A percentile compares a stretch with the other conserved stretches of the same genome.
Conservation (phyloP, 2,329 filamentous ascomycete species). For the Cytospora paraplurivora region DNA sequence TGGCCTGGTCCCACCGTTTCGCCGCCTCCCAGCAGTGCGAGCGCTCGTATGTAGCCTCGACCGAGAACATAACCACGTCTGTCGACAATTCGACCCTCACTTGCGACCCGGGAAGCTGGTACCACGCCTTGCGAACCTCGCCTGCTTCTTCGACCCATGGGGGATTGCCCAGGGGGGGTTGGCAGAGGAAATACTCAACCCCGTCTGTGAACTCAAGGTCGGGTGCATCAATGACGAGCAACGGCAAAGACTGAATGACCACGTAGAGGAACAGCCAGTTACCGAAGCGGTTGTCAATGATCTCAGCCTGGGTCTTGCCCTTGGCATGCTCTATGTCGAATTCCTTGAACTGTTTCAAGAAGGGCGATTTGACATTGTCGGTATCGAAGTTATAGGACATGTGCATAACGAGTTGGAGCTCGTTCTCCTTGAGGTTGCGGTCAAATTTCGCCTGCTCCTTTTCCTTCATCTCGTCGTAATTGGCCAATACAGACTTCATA, state of each 20-base stretch:
- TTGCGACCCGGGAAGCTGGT: constrained; percentile 66
- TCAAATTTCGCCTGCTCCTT: constrained; percentile 77
- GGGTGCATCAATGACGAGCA: constrained; percentile 76
- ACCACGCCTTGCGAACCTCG: constrained; percentile 70
- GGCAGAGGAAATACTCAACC: constrained; percentile 81
- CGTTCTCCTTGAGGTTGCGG: constrained; percentile 74
- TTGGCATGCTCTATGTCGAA: constrained; percentile 71
- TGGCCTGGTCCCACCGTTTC: constrained; percentile 48
- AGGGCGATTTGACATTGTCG: constrained; percentile 58
- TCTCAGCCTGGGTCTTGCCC: constrained; percentile 65
- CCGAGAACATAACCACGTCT: constrained; percentile 62
- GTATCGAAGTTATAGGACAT: constrained; percentile 80
- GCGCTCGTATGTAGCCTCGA: constrained; percentile 62
- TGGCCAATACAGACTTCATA: constrained; percentile 65
- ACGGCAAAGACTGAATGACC: constrained; percentile 74
- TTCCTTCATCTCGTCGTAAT: constrained; percentile 63
- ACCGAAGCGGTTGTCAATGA: constrained; percentile 71
- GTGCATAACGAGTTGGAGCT: constrained; percentile 75
- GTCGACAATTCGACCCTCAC: constrained; percentile 60
- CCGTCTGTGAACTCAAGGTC: constrained; percentile 68
- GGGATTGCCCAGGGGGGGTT: constrained; percentile 69
- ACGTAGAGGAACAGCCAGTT: constrained; percentile 83
- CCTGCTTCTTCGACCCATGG: constrained; percentile 73
- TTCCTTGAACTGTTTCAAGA: constrained; percentile 69
- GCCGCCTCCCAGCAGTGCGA: constrained; percentile 59